Evolutionary conservation across 257 asterid species (phyloP).

Genomic region (Nyctanthes arbortristis): DNA sequence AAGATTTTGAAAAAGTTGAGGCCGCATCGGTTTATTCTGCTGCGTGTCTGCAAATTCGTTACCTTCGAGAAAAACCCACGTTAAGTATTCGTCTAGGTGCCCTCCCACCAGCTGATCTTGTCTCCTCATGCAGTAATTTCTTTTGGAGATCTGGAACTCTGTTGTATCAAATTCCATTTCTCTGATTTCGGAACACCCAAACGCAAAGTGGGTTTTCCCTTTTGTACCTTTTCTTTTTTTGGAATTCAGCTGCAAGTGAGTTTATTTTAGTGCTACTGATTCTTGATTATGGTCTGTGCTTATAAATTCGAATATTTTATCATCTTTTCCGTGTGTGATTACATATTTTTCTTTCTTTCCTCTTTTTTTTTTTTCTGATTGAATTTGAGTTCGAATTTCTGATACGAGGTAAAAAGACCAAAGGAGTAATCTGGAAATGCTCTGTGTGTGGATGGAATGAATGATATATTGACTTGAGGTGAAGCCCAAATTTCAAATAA

Average conservation of each 20-base stretch:
- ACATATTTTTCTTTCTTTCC: no score
- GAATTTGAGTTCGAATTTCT: constrained; percentile 7
- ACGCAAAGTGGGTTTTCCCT: constrained; percentile 21
- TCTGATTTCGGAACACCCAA: neutral
- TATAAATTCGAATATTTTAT: neutral
- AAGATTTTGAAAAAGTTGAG: neutral
- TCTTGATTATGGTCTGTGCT: constrained; percentile 14
- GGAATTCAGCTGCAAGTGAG: constrained; percentile 28
- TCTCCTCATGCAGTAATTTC: constrained; percentile 18
- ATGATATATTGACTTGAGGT: constrained; percentile 1
- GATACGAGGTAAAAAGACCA: neutral
- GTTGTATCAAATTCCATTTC: constrained; percentile 6
- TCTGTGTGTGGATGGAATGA: constrained; percentile 7
- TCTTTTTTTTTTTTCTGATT: no score
- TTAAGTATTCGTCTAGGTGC: constrained; percentile 41
- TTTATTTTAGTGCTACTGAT: constrained; percentile 16
- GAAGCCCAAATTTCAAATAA: neutral
- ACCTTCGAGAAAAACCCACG: constrained; percentile 38
- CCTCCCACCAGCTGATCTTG: constrained; percentile 44
- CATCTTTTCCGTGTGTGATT: neutral
- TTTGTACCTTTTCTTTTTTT: no score
- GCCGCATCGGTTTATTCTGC: constrained; percentile 42
- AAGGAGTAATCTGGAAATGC: constrained; percentile 7
- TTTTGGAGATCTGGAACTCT: constrained; percentile 48
- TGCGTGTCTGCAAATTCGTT: constrained; percentile 36